Conservation (phyloP, 495 filamentous ascomycete genomes). For the Arthonia radiata region DNA sequence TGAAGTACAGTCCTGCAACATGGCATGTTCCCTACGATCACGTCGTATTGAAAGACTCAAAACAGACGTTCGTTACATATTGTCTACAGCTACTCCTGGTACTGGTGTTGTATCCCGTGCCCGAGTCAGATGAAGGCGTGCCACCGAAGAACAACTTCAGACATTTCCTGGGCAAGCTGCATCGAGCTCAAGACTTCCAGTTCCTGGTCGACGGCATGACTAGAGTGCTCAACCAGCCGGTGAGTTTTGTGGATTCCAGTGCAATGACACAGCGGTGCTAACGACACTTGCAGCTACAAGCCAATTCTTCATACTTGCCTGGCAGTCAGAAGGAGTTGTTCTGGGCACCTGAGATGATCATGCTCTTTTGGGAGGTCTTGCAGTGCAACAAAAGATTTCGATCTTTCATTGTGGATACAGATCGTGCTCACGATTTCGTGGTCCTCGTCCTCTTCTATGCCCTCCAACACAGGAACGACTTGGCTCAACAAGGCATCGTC, state of each 20-base stretch:
- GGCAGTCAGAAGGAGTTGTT: conserved; percentile 58
- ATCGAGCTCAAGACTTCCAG: conserved; percentile 91
- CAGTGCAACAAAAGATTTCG: conserved; percentile 97
- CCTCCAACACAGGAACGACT: conserved; percentile 61
- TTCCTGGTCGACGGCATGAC: conserved; percentile 94
- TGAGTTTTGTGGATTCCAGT: conserved; percentile 9
- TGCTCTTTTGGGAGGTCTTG: conserved; percentile 91
- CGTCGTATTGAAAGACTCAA: conserved; percentile 80
- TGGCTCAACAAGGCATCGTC: conserved; percentile 74
- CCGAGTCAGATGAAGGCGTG: conserved; percentile 36
- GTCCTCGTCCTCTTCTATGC: conserved; percentile 82
- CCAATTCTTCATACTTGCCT: conserved; percentile 67
- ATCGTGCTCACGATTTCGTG: conserved; percentile 78
- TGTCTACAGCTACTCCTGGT: conserved; percentile 77
- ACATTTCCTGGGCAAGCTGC: conserved; percentile 73
- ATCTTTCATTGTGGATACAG: conserved; percentile 91
- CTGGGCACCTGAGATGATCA: conserved; percentile 88
- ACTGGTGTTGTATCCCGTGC: conserved; percentile 72
- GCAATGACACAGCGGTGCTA: conserved; percentile 2
- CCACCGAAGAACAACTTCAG: conserved; percentile 75
- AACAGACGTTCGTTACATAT: conserved; percentile 75
- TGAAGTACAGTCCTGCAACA: conserved; percentile 88
- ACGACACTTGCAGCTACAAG: conserved; percentile 40
- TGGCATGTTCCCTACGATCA: conserved; percentile 94
- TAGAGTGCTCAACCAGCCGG: conserved; percentile 72